Evolutionary conservation across 129 eudicot species (phyloP), one percentile per base, ranked within the genome.

Genomic region (Glebionis coronaria): DNA sequence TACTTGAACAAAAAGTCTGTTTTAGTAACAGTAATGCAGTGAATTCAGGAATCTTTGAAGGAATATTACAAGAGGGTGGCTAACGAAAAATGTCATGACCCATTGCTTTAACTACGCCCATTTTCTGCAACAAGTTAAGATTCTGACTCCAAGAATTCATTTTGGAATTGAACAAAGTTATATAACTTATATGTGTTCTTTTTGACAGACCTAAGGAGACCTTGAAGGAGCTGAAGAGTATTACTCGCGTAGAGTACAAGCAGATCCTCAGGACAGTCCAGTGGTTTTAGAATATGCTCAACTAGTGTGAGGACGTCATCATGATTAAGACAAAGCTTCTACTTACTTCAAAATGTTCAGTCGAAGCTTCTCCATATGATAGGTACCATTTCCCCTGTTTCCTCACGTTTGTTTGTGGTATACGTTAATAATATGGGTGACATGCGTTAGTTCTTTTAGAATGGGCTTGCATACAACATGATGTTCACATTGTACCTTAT

Each of bases 261-360:
- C 74, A 0, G 82, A 83, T 61, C 86, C 90, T 3, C 35, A 18
- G 20, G 90, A 90, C 13, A 78, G 90, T 1, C 82, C 81, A 60
- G 52, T 53, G 14, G 77, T 76, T 67, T 79, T 76, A n/a, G 76
- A 79, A 35, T 90, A 84, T 67, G 88, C 94, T 12, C 70, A 71
- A 44, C 60, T 90, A 69, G 79, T 84, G 60, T 90, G 97, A 94
- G 76, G 83, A 61, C 82, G 79, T 70, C 81, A 77, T 55, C 82
- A 44, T 9, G 88, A 90, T 78, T 81, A 72, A 65, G 54, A 81
- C 15, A 79, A 83, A 70, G 86, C 97, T 42, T 27, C 42, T 4
- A 44, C 67, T 44, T 83, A 79, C 79, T 86, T 81, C 46, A n/a
- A 78, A 83, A 76, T 84, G 73, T 62, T 81, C 97, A 31, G 78